Conservation (phyloP, 2,329 filamentous ascomycete species). For the Penicillium sp. region DNA sequence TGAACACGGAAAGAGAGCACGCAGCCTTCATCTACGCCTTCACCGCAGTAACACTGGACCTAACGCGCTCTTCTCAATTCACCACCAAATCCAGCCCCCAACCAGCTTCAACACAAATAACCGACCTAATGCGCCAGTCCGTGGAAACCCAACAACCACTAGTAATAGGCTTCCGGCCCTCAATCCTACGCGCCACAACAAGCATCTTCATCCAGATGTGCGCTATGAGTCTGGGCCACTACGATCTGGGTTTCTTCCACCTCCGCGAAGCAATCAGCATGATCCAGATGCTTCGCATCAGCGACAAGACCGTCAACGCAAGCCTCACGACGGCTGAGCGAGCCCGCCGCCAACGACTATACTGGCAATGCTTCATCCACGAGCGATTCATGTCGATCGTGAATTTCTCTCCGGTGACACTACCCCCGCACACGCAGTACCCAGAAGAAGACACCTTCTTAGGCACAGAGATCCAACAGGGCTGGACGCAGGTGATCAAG, state of each 20-base stretch:
- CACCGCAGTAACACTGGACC: slow-evolving; percentile 48
- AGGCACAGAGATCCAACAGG: slow-evolving; percentile 42
- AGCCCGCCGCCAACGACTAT: slow-evolving; percentile 50
- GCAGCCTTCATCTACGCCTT: slow-evolving; percentile 49
- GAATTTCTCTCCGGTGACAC: slow-evolving; percentile 48
- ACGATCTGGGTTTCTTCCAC: slow-evolving; percentile 52
- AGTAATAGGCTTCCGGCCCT: slow-evolving; percentile 42
- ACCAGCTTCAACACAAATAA: slow-evolving; percentile 28
- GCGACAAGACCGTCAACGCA: slow-evolving; percentile 39
- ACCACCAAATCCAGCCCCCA: slow-evolving; percentile 15
- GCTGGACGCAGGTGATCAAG: slow-evolving; percentile 48
- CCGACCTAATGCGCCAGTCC: slow-evolving; percentile 33
- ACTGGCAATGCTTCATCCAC: slow-evolving; percentile 59
- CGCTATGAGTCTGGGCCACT: slow-evolving; percentile 50
- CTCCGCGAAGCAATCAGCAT: slow-evolving; percentile 53
- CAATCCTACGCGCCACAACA: slow-evolving; percentile 51
- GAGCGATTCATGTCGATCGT: slow-evolving; percentile 58
- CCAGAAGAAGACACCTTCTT: slow-evolving; percentile 40
- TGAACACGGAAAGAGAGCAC: slow-evolving; percentile 41
- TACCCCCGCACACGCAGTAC: slow-evolving; percentile 41
- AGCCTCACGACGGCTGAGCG: slow-evolving; percentile 39
- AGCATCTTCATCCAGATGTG: slow-evolving; percentile 56
- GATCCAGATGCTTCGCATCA: slow-evolving; percentile 48
- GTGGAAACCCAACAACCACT: slow-evolving; percentile 40
- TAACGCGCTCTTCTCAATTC: slow-evolving; percentile 31